phyloP scores from a whole-genome alignment of 1,284 basidiomycete genomes.

The Cryptococcus maquisensis region DNA sequence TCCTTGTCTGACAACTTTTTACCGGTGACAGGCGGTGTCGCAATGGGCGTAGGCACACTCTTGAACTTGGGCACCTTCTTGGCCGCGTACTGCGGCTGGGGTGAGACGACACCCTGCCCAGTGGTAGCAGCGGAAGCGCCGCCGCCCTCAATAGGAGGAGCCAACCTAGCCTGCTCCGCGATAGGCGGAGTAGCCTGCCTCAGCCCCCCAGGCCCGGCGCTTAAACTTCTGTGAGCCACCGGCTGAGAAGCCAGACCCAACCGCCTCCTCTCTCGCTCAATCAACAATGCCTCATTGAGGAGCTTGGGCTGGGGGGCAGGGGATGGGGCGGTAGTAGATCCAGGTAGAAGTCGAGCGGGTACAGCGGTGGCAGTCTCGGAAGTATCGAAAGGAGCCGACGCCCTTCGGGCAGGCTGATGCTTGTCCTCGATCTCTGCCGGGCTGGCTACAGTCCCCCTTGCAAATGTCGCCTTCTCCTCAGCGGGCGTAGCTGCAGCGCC shows the following conservation, averaged over 20 bases:
- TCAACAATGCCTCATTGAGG: slow-evolving; percentile 24
- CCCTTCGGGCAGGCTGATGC: neutral
- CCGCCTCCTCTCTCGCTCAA: slow-evolving; percentile 21
- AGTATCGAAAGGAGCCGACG: neutral
- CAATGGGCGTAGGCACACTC: slow-evolving; percentile 21
- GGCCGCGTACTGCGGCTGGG: slow-evolving; percentile 14
- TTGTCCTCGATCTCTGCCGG: slow-evolving; percentile 8
- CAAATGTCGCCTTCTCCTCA: neutral
- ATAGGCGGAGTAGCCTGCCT: slow-evolving; percentile 15
- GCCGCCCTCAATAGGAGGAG: neutral
- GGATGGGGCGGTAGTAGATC: neutral
- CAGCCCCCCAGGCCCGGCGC: neutral
- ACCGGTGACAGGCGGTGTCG: slow-evolving; percentile 7
- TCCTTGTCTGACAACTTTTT: slow-evolving; percentile 11
- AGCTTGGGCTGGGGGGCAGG: slow-evolving; percentile 3
- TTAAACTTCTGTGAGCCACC: slow-evolving; percentile 1
- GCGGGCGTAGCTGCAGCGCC: neutral
- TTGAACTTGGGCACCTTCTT: slow-evolving; percentile 25
- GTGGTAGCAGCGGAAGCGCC: neutral
- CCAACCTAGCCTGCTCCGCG: neutral
- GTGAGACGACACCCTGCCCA: slow-evolving; percentile 9
- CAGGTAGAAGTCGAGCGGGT: slow-evolving; percentile 15
- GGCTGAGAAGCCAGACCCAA: slow-evolving; percentile 2
- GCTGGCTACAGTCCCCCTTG: neutral
- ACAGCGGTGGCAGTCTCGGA: slow-evolving; percentile 7